Evolutionary conservation across 208 protist species (phyloP).

Genomic region (Acanthamoeba castellanii): DNA sequence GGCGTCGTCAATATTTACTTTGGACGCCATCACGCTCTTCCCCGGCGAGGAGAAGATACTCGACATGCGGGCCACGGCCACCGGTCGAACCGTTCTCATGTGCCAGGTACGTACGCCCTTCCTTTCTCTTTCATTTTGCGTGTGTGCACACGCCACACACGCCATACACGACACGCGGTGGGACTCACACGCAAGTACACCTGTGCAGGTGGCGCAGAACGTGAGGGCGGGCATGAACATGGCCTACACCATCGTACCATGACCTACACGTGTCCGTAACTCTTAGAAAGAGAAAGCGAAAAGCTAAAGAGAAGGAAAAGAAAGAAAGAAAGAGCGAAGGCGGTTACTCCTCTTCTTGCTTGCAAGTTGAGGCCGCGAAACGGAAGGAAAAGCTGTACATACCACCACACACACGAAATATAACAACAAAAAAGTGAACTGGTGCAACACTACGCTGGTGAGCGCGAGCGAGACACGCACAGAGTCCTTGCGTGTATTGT

Average conservation of each 20-base stretch:
- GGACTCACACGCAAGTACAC: neutral
- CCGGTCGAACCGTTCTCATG: neutral
- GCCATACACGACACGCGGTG: neutral
- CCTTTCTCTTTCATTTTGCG: neutral
- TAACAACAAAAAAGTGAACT: too few species aligned
- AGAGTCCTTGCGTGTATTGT: too few species aligned
- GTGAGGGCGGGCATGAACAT: neutral
- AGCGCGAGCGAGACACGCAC: too few species aligned
- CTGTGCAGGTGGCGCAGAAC: neutral
- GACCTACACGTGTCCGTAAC: neutral
- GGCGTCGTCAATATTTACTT: neutral
- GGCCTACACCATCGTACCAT: neutral
- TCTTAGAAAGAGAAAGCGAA: too few species aligned
- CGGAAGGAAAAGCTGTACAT: too few species aligned
- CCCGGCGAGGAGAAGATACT: conserved; percentile 3
- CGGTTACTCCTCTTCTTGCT: too few species aligned
- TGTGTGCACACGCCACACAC: too few species aligned
- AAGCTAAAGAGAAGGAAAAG: too few species aligned
- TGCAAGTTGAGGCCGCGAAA: too few species aligned
- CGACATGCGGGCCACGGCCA: neutral
- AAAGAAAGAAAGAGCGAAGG: too few species aligned
- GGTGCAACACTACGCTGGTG: too few species aligned
- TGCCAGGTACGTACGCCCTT: neutral
- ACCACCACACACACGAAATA: too few species aligned
- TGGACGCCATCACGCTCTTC: neutral